Base-by-base conservation (phyloP, 2,329 filamentous ascomycete species). In the Anisogramma anomala region DNA sequence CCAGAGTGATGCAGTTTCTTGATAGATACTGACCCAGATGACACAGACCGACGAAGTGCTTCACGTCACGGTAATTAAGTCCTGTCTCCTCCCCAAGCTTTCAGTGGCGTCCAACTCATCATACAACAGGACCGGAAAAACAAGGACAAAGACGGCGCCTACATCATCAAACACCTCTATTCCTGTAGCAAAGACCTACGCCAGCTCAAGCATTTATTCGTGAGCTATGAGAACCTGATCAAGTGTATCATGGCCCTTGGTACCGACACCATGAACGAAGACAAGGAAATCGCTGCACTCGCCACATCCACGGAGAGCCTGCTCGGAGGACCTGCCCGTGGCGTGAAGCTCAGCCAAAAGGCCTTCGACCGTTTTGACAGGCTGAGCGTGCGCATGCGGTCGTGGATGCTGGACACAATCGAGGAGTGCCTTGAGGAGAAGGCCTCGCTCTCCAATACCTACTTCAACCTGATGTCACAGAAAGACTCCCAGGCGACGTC, bases 401-500 rank as follows among this genome's bases (percentile, higher is more conserved):
- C 78, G 30, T 69, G 80, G 36, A 77, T 79, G 46, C 56, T 81
- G 30, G 73, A 68, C 50, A 73, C 77, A 43, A 76, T 79, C 19
- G 64, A 72, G 37, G 76, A 78, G 50, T 75, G 74, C 43, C 58
- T 85, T 17, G 73, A 73, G 20, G 81, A 85, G 57, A 85, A 84
- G 54, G 77, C 80, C 19, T 75, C 76, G 0, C 62, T 87, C 19
- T 78, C 82, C 3, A 72, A 74, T 48, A 75, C 84, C 55, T 85
- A 85, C 56, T 86, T 86, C 67, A 84, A 82, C 56, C 69, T 87
- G 48, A 84, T 82, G 43, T 76, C 81, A 14, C 76, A 85, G 53
- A 84, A 82, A 55, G 80, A 86, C 57, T 83, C 80, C 0, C 72
- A 77, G 48, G 74, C 77, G 3, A 82, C 84, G 9, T 81, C 84